A percentile compares a stretch with the other conserved stretches of the same genome.
Conservation (phyloP, 2,329 filamentous ascomycete species). For the Diaporthe vaccinii region DNA sequence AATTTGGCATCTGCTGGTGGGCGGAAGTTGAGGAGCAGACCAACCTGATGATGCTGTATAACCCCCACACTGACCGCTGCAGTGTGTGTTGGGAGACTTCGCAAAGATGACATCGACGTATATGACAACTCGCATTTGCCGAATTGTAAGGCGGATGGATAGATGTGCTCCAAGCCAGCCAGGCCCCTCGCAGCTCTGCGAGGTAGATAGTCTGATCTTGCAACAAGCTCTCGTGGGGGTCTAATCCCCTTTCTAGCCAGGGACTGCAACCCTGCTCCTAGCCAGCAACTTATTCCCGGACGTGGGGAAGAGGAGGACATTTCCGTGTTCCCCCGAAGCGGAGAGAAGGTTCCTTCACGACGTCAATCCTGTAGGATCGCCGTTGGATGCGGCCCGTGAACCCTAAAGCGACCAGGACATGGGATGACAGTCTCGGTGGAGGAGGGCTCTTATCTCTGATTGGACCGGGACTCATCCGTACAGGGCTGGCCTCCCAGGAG, state of each 20-base stretch:
- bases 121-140: background rate
- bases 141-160: too few relatives aligned
- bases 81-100: background rate
- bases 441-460: background rate
- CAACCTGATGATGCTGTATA: background rate
- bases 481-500: conserved; percentile 5
- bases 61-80: background rate
- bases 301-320: background rate
- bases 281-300: background rate
- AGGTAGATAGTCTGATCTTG: too few relatives aligned
- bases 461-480: background rate
- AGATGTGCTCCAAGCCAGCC: background rate
- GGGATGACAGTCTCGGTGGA: background rate
- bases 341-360: background rate
- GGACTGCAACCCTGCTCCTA: background rate
- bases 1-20: background rate
- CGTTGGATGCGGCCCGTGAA: conserved; percentile 23
- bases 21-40: background rate
- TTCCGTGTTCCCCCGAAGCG: conserved; percentile 2
- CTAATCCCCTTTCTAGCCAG: background rate
- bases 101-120: background rate
- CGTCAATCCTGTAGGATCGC: background rate
- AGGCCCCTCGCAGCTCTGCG: background rate
- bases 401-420: background rate
- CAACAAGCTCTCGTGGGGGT: background rate